Evolutionary conservation across 805 yeast species (phyloP).

Genomic region (Wickerhamiella allomyrinae): DNA sequence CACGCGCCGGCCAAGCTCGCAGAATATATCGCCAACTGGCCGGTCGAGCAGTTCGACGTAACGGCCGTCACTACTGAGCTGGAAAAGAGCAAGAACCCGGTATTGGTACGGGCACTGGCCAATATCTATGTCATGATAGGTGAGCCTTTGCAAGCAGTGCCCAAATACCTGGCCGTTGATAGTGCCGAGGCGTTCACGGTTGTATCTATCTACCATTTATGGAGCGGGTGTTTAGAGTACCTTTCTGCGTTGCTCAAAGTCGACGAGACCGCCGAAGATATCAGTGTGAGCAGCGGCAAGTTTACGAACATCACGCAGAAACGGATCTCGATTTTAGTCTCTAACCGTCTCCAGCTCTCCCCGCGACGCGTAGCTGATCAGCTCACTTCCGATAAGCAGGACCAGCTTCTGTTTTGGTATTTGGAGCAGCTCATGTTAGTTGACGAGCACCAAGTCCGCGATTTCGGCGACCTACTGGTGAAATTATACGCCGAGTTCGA

Average conservation of each 20-base stretch:
- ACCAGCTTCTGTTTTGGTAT: slow-evolving; percentile 38
- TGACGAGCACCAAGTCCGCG: slow-evolving; percentile 42
- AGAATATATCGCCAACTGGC: slow-evolving; percentile 42
- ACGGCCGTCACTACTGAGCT: slow-evolving; percentile 31
- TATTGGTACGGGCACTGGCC: slow-evolving; percentile 16
- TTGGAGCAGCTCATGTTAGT: slow-evolving; percentile 41
- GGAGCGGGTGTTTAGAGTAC: slow-evolving; percentile 33
- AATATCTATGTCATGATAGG: slow-evolving; percentile 41
- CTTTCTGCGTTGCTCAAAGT: slow-evolving; percentile 32
- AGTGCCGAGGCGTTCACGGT: slow-evolving; percentile 44
- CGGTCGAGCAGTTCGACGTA: slow-evolving; percentile 36
- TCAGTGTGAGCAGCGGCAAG: slow-evolving; percentile 7
- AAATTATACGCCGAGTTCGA: slow-evolving; percentile 50
- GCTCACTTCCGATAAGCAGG: slow-evolving; percentile 21
- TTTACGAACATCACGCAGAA: neutral
- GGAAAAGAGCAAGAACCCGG: slow-evolving; percentile 28
- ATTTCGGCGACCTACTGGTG: slow-evolving; percentile 56
- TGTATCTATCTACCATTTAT: slow-evolving; percentile 47
- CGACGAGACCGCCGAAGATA: slow-evolving; percentile 6
- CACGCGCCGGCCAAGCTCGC: slow-evolving; percentile 28
- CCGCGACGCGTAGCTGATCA: slow-evolving; percentile 38
- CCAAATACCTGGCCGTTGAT: slow-evolving; percentile 42
- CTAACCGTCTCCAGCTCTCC: slow-evolving; percentile 31
- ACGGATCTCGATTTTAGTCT: neutral
- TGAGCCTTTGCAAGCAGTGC: slow-evolving; percentile 49